Conservation (phyloP, 2,329 filamentous ascomycete genomes). For the Aspergillus persii region DNA sequence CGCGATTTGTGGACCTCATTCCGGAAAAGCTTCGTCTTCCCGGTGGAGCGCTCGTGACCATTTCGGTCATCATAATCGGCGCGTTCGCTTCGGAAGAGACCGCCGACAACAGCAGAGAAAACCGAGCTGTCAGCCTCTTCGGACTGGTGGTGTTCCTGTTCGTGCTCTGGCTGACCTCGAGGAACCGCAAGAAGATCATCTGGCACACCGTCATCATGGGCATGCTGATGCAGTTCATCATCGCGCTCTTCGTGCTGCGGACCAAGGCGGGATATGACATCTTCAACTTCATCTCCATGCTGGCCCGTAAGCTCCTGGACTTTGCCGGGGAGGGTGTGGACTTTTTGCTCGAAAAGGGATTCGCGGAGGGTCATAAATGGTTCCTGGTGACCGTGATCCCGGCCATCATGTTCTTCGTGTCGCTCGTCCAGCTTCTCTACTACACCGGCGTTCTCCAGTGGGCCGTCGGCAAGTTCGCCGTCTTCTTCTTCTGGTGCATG, state of each 20-base stretch:
- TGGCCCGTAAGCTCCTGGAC: slow-evolving; percentile 70
- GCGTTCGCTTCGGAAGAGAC: slow-evolving; percentile 71
- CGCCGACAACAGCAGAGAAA: slow-evolving; percentile 72
- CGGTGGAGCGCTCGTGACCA: slow-evolving; percentile 60
- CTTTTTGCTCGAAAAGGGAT: slow-evolving; percentile 62
- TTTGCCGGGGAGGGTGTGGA: slow-evolving; percentile 71
- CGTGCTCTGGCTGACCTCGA: slow-evolving; percentile 68
- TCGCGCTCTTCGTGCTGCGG: slow-evolving; percentile 83
- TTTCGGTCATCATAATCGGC: slow-evolving; percentile 73
- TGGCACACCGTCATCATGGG: slow-evolving; percentile 85
- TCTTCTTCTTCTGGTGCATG: slow-evolving; percentile 89
- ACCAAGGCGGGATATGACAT: slow-evolving; percentile 82
- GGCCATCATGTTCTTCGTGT: slow-evolving; percentile 93
- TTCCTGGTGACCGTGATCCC: slow-evolving; percentile 82
- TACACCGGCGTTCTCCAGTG: slow-evolving; percentile 80
- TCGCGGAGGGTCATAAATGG: slow-evolving; percentile 51
- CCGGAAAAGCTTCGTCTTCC: slow-evolving; percentile 65
- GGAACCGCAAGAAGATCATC: slow-evolving; percentile 57
- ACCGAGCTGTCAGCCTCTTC: slow-evolving; percentile 77
- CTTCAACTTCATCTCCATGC: slow-evolving; percentile 79
- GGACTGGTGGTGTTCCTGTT: slow-evolving; percentile 71
- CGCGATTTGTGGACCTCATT: slow-evolving; percentile 58
- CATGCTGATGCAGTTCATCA: slow-evolving; percentile 83
- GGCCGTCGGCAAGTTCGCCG: slow-evolving; percentile 83
- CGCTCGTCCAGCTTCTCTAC: slow-evolving; percentile 83